phyloP scores from a whole-genome alignment of 2,329 filamentous ascomycete species.

The Orbilia ellipsospora region DNA sequence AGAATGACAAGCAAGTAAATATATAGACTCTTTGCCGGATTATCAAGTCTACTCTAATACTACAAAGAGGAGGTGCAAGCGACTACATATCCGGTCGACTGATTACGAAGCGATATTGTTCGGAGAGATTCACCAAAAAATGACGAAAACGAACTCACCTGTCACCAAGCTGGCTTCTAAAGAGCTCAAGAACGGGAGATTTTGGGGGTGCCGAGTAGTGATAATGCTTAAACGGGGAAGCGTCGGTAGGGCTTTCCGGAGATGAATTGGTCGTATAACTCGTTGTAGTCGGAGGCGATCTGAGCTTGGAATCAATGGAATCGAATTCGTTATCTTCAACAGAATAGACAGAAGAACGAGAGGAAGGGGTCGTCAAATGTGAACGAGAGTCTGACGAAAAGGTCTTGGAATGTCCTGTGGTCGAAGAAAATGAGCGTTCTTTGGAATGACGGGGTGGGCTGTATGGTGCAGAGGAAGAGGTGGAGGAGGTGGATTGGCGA shows the following conservation, averaged over 20 bases:
- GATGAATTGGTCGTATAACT: conserved; percentile 29
- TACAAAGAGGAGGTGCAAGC: neutral
- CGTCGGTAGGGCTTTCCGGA: conserved; percentile 44
- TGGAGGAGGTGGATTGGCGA: conserved; percentile 54
- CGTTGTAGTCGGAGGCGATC: conserved; percentile 41
- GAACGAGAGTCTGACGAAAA: conserved; percentile 55
- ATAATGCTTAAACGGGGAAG: conserved; percentile 32
- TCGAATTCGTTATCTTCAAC: conserved; percentile 52
- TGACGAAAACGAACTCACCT: conserved; percentile 38
- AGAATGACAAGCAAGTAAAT: neutral
- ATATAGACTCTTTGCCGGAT: neutral
- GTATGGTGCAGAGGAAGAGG: conserved; percentile 54
- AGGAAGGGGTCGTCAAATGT: conserved; percentile 50
- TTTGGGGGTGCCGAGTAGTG: conserved; percentile 51
- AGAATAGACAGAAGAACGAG: conserved; percentile 55
- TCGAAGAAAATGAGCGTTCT: conserved; percentile 45
- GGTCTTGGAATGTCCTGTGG: conserved; percentile 50
- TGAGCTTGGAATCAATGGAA: conserved; percentile 43
- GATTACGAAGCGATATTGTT: neutral
- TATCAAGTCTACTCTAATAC: no score
- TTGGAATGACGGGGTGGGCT: conserved; percentile 53
- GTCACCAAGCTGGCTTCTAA: conserved; percentile 43
- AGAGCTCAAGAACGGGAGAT: conserved; percentile 51
- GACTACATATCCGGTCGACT: neutral
- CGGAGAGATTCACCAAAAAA: neutral